phyloP scores from a whole-genome alignment of 140 eudicot genomes.

The Cichorium intybus region DNA sequence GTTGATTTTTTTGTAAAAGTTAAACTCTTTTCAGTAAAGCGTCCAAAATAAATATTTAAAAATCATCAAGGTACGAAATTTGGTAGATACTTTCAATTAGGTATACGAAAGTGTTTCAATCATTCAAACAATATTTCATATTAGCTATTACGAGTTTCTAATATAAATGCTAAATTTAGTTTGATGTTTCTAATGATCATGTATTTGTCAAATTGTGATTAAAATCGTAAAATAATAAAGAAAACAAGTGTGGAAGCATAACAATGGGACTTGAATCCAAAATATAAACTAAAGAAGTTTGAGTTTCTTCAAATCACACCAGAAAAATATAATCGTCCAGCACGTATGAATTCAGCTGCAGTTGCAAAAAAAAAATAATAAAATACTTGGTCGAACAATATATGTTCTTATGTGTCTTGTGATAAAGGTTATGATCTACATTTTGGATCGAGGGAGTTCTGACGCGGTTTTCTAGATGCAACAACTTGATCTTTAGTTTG shows the following conservation, averaged over 20 bases:
- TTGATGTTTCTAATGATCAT: background rate
- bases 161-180: background rate
- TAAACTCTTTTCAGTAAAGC: background rate
- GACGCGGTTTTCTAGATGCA: too few species aligned
- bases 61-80: background rate
- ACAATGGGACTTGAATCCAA: too few species aligned
- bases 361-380: background rate
- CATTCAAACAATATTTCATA: background rate
- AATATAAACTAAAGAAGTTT: too few species aligned
- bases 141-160: background rate
- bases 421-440: too few species aligned
- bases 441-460: too few species aligned
- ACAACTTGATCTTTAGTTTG: too few species aligned
- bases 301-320: too few species aligned
- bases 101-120: background rate
- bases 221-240: background rate
- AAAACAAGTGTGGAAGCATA: background rate
- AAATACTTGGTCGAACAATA: background rate
- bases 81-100: background rate
- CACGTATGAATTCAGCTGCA: too few species aligned
- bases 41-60: background rate
- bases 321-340: too few species aligned
- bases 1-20: background rate
- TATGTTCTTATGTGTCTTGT: too few species aligned
- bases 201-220: background rate